Conservation (phyloP, 2,329 filamentous ascomycete species). For the Colletotrichum cuscutae region DNA sequence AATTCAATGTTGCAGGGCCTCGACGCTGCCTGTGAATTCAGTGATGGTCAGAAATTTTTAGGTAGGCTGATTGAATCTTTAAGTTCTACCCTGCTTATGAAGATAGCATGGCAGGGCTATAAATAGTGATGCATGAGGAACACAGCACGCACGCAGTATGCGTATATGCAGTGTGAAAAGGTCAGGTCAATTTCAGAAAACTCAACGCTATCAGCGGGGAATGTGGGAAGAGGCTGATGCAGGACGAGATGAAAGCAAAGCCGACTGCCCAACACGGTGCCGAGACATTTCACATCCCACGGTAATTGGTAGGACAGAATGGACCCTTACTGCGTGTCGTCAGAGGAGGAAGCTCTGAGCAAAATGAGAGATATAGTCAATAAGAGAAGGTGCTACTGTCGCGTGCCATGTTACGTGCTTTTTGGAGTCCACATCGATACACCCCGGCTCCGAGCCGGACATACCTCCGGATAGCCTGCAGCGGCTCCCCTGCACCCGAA, state of each 20-base stretch:
- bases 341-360: conserved; percentile 15
- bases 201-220: background rate
- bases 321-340: background rate
- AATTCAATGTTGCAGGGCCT: background rate
- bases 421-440: background rate
- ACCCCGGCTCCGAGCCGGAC: conserved; percentile 23
- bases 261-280: background rate
- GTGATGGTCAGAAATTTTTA: background rate
- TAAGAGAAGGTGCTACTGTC: background rate
- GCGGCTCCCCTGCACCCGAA: background rate
- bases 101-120: conserved; percentile 3
- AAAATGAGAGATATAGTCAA: background rate
- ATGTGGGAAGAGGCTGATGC: background rate
- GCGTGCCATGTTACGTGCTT: background rate
- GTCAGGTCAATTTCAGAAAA: background rate
- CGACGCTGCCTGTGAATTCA: background rate
- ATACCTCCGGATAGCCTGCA: conserved; percentile 22
- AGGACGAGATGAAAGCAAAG: background rate
- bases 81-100: background rate
- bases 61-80: background rate
- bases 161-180: conserved; percentile 1
- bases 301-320: background rate
- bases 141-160: background rate
- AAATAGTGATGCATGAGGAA: background rate
- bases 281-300: background rate